A percentile compares a stretch with the other conserved stretches of the same genome.
Conservation (phyloP, 2,329 filamentous ascomycete genomes). For the Helotiales sp. region DNA sequence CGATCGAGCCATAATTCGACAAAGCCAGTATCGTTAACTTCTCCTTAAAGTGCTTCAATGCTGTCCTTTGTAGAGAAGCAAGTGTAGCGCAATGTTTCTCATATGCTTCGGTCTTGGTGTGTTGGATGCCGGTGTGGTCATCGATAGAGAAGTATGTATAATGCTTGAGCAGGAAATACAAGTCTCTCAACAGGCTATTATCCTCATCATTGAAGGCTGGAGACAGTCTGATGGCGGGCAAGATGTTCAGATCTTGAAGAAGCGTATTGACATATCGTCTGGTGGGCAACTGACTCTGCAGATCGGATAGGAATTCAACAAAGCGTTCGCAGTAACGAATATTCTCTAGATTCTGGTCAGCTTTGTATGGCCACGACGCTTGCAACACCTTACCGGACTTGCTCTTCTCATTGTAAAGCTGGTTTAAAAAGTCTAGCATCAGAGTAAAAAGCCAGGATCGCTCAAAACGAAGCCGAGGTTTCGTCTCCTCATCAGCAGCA, state of each 20-base stretch:
- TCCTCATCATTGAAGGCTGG: constrained; percentile 74
- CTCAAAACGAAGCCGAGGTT: constrained; percentile 84
- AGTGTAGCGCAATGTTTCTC: constrained; percentile 76
- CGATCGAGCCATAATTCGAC: constrained; percentile 88
- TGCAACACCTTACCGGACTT: constrained; percentile 44
- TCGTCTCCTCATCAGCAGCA: constrained; percentile 74
- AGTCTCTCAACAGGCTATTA: constrained; percentile 76
- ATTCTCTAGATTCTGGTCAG: constrained; percentile 51
- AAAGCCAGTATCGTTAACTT: constrained; percentile 90
- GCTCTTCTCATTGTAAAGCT: constrained; percentile 61
- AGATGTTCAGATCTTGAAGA: constrained; percentile 79
- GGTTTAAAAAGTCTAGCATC: constrained; percentile 76
- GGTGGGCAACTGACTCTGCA: constrained; percentile 92
- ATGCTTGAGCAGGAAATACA: constrained; percentile 78
- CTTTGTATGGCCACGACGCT: background rate
- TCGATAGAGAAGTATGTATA: constrained; percentile 89
- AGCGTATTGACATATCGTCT: constrained; percentile 90
- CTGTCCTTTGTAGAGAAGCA: constrained; percentile 75
- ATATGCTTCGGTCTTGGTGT: constrained; percentile 71
- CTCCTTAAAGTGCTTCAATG: constrained; percentile 80
- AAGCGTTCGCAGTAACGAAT: constrained; percentile 90
- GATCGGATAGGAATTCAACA: constrained; percentile 82
- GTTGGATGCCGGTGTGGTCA: constrained; percentile 81
- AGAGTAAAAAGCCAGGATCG: constrained; percentile 90
- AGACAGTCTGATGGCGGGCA: constrained; percentile 76